Conservation (phyloP, 192 early-diverging fungal genomes). For the Backusella mclennaniae region DNA sequence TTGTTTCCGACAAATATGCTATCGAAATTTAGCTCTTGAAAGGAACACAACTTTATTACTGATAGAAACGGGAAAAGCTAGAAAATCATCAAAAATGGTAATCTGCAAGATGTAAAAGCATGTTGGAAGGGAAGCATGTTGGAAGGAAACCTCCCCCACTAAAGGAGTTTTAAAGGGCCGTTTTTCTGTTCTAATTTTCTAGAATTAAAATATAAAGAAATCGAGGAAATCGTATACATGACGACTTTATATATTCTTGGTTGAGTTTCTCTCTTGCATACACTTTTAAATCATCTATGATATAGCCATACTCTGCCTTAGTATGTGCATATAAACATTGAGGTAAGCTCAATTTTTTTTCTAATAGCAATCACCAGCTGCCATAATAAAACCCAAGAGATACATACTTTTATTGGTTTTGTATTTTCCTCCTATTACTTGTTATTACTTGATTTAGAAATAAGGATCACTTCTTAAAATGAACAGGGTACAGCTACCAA, state of each 20-base stretch:
- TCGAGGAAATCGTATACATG: background rate
- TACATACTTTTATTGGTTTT: background rate
- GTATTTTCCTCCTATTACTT: background rate
- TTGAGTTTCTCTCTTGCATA: background rate
- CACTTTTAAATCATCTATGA: too few relatives aligned
- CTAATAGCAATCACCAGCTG: too few relatives aligned
- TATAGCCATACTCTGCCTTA: too few relatives aligned
- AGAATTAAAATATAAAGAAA: background rate
- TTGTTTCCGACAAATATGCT: background rate
- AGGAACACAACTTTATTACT: background rate
- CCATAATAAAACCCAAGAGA: too few relatives aligned
- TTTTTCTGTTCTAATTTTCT: background rate
- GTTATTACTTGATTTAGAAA: background rate
- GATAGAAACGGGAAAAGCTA: background rate
- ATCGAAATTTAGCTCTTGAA: background rate
- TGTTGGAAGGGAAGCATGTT: background rate
- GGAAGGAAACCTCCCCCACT: background rate
- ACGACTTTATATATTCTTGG: background rate
- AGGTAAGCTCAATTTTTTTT: too few relatives aligned
- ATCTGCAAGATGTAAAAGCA: background rate
- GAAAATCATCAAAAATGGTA: background rate
- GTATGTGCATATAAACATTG: too few relatives aligned
- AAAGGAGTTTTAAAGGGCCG: background rate
- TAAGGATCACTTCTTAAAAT: background rate
- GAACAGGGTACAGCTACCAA: background rate